Evolutionary conservation across 345 rosid genomes (phyloP), one percentile per base, ranked within the genome.

Genomic region (Balakata baccata): DNA sequence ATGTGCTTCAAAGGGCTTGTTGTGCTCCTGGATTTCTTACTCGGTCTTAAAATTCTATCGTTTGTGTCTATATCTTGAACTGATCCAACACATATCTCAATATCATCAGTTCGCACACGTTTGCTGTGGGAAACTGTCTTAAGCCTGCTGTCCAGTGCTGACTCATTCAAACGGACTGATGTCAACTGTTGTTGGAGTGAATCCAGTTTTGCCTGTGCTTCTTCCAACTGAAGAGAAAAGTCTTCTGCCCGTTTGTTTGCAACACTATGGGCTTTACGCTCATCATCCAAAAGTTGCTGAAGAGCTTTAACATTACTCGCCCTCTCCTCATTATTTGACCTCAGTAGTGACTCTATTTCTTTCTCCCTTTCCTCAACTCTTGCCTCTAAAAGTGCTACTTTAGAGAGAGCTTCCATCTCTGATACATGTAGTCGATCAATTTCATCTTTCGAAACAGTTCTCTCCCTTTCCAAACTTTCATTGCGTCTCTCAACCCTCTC

Each of bases 341-440:
- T 87, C 85, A 96, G 67, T 62, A 93, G 80, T 1, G 83, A 87
- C 76, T 90, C 98, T n/a, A 96, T 93, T 84, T 96, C 98, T 82
- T 84, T 90, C 87, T 93, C 97, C 77, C 98, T 82, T 81, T 93
- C 97, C 78, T 87, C 93, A 20, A 96, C 99, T 80, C 95, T 91
- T 50, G 83, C 90, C 84, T 96, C 99, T 29, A 93, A 81, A 60
- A 86, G 69, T 49, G 85, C 68, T 53, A 93, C 92, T 81, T 84
- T 91, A 0, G 93, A 86, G 59, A 80, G 81, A 59, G 98, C 96
- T 7, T 89, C 91, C 84, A 78, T 82, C 81, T 93, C 98, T 46
- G 90, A 91, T 7, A 60, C 67, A 9, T 87, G 93, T 56, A 89
- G 75, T 58, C 87, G 87, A 58, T 85, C 81, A 68, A 96, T 46